These are phyloP conservation scores for Camellia lanceoleosa DNA, from an alignment of 148 eudicot species.

Conservation along the genomic window DNA sequence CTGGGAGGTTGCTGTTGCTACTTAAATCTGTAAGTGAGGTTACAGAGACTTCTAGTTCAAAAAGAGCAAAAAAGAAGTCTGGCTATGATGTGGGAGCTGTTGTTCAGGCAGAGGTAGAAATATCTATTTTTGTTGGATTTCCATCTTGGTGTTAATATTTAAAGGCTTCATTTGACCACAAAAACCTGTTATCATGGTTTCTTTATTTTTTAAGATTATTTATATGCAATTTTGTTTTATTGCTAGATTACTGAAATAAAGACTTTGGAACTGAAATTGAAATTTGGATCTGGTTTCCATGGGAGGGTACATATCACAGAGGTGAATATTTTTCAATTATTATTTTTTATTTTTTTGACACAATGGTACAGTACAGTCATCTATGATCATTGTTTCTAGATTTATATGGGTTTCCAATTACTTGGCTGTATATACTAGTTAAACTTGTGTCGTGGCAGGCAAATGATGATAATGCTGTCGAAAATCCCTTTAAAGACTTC, in stretches of 20 bases:
- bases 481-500: slow-evolving; percentile 59
- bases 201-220: slow-evolving; percentile 3
- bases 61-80: slow-evolving; percentile 68
- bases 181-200: neutral
- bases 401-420: neutral
- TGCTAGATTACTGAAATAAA: slow-evolving; percentile 73
- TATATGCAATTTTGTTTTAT: neutral
- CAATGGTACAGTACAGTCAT: neutral
- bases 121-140: neutral
- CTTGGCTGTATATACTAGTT: neutral
- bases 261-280: slow-evolving; percentile 78
- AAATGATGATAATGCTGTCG: slow-evolving; percentile 50
- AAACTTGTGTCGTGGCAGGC: slow-evolving; percentile 31
- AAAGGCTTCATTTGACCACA: neutral
- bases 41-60: slow-evolving; percentile 62
- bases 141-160: neutral
- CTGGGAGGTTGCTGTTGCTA: slow-evolving; percentile 71
- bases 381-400: neutral
- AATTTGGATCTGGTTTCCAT: slow-evolving; percentile 77
- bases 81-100: slow-evolving; percentile 70
- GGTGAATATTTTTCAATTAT: slow-evolving; percentile 28
- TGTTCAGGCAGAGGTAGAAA: slow-evolving; percentile 69
- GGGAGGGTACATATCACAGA: slow-evolving; percentile 90
- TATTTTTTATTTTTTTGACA: neutral
- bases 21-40: slow-evolving; percentile 62